Evolutionary conservation across 2,329 filamentous ascomycete species (phyloP).

Genomic region (Alternaria atra): DNA sequence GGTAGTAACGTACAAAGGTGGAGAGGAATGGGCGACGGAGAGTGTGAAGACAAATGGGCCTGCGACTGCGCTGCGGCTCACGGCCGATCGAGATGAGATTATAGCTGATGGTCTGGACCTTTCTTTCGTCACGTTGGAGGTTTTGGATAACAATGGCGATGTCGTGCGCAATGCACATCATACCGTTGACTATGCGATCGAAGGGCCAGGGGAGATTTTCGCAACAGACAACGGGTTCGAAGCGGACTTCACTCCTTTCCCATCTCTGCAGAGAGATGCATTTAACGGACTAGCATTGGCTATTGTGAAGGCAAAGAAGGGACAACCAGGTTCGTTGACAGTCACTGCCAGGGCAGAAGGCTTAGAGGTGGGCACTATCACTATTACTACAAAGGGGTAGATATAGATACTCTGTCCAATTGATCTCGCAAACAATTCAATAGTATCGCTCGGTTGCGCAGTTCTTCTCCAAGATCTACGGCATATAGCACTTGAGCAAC

Average conservation of each 20-base stretch:
- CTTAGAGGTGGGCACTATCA: background rate
- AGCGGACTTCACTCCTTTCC: conserved; percentile 34
- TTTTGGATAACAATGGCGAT: conserved; percentile 57
- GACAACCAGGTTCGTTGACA: background rate
- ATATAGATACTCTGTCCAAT: background rate
- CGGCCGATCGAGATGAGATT: conserved; percentile 54
- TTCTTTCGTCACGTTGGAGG: conserved; percentile 56
- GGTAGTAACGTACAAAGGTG: conserved; percentile 42
- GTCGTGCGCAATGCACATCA: conserved; percentile 56
- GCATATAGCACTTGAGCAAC: conserved; percentile 36
- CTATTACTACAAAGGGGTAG: background rate
- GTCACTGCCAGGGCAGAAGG: background rate
- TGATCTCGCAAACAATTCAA: background rate
- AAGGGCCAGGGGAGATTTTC: conserved; percentile 56
- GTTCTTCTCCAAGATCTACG: background rate
- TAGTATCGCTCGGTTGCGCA: background rate
- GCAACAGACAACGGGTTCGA: conserved; percentile 63
- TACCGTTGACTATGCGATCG: conserved; percentile 56
- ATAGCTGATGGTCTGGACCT: conserved; percentile 56
- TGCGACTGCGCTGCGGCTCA: conserved; percentile 51
- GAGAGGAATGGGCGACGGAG: conserved; percentile 57
- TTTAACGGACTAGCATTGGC: conserved; percentile 20
- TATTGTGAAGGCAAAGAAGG: background rate
- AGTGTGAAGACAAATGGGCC: conserved; percentile 54
- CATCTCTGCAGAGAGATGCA: conserved; percentile 30